Percentiles rank a stretch among this genome's conserved stretches.
Evolutionary conservation across 2,329 filamentous ascomycete species (phyloP).

Genomic region (Talaromyces atroroseus): DNA sequence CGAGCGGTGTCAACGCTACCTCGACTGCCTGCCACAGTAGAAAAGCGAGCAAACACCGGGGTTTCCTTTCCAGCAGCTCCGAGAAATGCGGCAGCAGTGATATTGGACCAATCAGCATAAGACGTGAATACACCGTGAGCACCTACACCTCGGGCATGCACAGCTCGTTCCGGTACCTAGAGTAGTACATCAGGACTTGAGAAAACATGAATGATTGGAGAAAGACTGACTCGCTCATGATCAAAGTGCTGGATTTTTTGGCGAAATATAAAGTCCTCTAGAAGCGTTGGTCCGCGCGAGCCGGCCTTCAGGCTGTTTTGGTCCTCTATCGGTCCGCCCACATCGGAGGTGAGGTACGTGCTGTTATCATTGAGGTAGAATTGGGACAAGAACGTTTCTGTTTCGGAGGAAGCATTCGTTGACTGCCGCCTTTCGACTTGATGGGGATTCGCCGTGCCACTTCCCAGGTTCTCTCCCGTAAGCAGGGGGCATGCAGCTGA

Average conservation of each 20-base stretch:
- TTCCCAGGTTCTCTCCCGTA: constrained; percentile 4
- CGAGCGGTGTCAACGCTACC: constrained; percentile 66
- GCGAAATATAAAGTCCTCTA: constrained; percentile 68
- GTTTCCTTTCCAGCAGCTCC: constrained; percentile 54
- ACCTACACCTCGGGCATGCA: constrained; percentile 63
- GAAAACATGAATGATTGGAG: not conserved
- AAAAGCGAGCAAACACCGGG: constrained; percentile 65
- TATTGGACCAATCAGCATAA: constrained; percentile 61
- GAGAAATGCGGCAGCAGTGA: constrained; percentile 64
- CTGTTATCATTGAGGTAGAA: constrained; percentile 50
- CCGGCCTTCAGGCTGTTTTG: constrained; percentile 64
- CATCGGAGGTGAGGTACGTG: constrained; percentile 59
- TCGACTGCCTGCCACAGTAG: constrained; percentile 64
- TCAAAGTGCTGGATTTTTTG: constrained; percentile 69
- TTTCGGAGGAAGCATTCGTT: constrained; percentile 11
- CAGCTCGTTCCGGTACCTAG: constrained; percentile 58
- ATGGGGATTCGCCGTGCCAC: constrained; percentile 1
- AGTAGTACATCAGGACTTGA: not conserved
- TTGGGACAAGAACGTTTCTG: constrained; percentile 39
- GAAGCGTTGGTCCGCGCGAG: constrained; percentile 58
- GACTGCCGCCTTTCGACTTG: constrained; percentile 42
- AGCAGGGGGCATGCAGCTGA: constrained; percentile 9
- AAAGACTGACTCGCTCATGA: constrained; percentile 56
- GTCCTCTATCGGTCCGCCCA: constrained; percentile 62
- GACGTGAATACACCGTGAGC: constrained; percentile 67